Evolutionary conservation across 306 rosid species (phyloP), one percentile per base, ranked within the genome.

Genomic region (Vigna unguiculata): DNA sequence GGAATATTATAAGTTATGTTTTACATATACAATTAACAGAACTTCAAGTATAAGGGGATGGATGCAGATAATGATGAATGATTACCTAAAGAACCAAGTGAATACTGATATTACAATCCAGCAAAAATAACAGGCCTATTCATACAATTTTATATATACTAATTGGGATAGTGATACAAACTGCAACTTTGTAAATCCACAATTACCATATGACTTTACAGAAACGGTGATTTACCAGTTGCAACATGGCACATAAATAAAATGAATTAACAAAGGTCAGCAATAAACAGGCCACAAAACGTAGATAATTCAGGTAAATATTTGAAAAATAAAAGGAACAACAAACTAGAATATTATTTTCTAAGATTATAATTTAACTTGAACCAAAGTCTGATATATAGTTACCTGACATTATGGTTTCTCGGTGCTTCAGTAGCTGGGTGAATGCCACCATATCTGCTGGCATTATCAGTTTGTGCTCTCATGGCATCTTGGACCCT

Each of bases 371-470:
- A 72, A 72, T 54, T 77, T 19, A 78, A 21, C 41, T 60, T 60
- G 57, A 16, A 22, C 52, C 47, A 69, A 57, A 69, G 47, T 70
- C 11, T 73, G 24, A 62, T 2, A 22, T 20, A 20, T 53, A 38
- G 64, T 81, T 82, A 85, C 88, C 88, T 82, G 77, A 62, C 59
- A 66, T 76, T 71, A 77, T 36, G 86, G 79, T 79, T 86, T 86
- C 85, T 78, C 78, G 51, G 48, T 46, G 72, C 69, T 69, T 58
- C 76, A 48, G 47, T 74, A 68, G 82, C 34, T 34, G 83, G 70
- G 36, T 65, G 76, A 78, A 78, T 79, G 79, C 87, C 84, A 28
- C 79, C 85, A 32, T 79, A 81, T 58, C 84, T 60, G 72, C 74
- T 77, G 80, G 83, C 74, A 75, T 71, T 87, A 81, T 73, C 68